Percentiles rank a stretch among this genome's conserved stretches.
phyloP scores from a whole-genome alignment of 441 rosid genomes.

The Jatropha multifida region DNA sequence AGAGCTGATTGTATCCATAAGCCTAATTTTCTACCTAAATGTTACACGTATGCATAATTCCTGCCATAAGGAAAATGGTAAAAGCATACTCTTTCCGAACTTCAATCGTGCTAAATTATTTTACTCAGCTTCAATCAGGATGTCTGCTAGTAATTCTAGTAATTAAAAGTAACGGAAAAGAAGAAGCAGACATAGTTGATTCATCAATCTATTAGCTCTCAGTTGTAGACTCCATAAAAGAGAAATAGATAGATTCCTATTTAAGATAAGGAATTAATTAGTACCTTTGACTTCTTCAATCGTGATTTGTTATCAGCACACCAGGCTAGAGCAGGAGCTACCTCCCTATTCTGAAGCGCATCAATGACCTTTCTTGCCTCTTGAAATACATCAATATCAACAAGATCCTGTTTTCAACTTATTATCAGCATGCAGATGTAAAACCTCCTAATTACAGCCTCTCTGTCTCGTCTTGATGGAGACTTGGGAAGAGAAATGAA shows the following conservation, averaged over 20 bases:
- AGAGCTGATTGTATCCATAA: background rate
- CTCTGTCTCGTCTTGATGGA: background rate
- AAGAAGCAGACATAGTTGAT: too few species aligned
- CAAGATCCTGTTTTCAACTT: constrained; percentile 63
- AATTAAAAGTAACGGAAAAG: background rate
- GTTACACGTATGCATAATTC: background rate
- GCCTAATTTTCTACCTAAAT: background rate
- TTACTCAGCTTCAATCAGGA: background rate
- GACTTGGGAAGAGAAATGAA: background rate
- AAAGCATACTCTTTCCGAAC: background rate
- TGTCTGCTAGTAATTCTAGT: background rate
- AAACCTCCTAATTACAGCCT: background rate
- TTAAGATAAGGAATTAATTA: background rate
- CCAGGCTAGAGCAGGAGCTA: constrained; percentile 88
- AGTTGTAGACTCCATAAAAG: background rate
- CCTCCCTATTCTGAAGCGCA: constrained; percentile 80
- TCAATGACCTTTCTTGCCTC: constrained; percentile 87
- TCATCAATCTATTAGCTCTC: background rate
- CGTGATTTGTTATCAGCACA: constrained; percentile 83
- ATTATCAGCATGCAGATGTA: background rate
- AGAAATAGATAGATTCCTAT: background rate
- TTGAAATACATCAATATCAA: constrained; percentile 84
- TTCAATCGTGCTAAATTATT: constrained; percentile 1
- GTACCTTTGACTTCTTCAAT: constrained; percentile 90
- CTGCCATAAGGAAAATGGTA: background rate